A percentile compares a stretch with the other conserved stretches of the same genome.
Conservation (phyloP, 73 alveolate species). For the Effrenium voratum region DNA sequence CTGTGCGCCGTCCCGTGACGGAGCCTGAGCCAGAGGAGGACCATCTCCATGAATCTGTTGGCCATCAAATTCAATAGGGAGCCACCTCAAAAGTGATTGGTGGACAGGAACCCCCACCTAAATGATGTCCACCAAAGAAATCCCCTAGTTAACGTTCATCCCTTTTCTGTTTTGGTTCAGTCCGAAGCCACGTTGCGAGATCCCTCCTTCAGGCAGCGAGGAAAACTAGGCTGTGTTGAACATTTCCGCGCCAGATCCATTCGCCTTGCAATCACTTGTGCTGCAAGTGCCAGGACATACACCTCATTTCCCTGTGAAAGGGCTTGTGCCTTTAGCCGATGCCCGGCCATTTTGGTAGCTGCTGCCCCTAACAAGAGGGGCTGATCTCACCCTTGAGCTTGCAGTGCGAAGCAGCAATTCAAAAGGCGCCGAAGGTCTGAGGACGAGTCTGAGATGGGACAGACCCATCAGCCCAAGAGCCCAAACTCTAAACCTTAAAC, state of each 20-base stretch:
- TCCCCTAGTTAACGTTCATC: not conserved
- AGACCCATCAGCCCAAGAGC: not conserved
- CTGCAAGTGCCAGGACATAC: slow-evolving; percentile 25
- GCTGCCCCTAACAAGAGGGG: slow-evolving; percentile 19
- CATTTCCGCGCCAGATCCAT: not conserved
- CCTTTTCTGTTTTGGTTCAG: not conserved
- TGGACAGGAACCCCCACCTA: not conserved
- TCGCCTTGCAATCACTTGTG: too few species aligned
- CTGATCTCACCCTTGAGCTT: not conserved
- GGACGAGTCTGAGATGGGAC: not conserved
- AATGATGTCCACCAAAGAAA: not conserved
- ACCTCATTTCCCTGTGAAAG: slow-evolving; percentile 59
- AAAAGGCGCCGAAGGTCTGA: not conserved
- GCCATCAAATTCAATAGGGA: too few species aligned
- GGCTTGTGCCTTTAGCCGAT: slow-evolving; percentile 11
- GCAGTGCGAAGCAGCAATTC: not conserved
- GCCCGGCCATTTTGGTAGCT: not conserved
- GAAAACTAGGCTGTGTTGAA: not conserved
- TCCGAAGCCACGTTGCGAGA: not conserved
- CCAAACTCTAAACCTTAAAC: not conserved
- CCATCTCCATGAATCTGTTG: too few species aligned
- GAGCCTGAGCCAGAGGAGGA: too few species aligned
- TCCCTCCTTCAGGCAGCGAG: not conserved
- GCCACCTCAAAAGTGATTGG: not conserved
- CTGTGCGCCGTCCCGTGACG: too few species aligned